Percentiles rank a stretch among this genome's conserved stretches.
phyloP scores from a whole-genome alignment of 805 yeast species.

The Yamadazyma insecticola region DNA sequence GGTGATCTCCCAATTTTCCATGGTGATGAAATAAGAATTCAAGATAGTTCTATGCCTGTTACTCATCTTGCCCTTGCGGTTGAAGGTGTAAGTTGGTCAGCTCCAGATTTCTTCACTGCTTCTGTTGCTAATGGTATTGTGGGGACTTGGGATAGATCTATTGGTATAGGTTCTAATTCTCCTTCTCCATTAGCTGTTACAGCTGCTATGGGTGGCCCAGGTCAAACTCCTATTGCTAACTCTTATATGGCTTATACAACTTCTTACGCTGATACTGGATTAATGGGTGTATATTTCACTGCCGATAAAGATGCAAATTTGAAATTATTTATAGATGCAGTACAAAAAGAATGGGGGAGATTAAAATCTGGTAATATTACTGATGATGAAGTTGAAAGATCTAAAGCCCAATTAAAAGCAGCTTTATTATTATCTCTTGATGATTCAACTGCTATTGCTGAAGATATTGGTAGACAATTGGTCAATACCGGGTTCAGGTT shows the following conservation, averaged over 20 bases:
- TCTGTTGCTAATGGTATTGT: slow-evolving; percentile 94
- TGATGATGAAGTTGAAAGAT: slow-evolving; percentile 85
- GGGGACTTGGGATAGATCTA: slow-evolving; percentile 95
- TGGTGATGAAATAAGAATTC: slow-evolving; percentile 82
- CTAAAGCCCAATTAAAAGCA: slow-evolving; percentile 93
- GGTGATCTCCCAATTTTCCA: slow-evolving; percentile 73
- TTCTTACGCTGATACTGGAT: slow-evolving; percentile 93
- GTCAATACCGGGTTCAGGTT: slow-evolving; percentile 86
- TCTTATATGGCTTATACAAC: slow-evolving; percentile 96
- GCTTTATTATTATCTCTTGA: slow-evolving; percentile 84
- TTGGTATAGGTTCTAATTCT: slow-evolving; percentile 76
- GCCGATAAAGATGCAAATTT: slow-evolving; percentile 71
- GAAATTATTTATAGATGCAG: slow-evolving; percentile 65
- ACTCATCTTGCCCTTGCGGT: slow-evolving; percentile 91
- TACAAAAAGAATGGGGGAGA: slow-evolving; percentile 85
- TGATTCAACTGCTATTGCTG: slow-evolving; percentile 94
- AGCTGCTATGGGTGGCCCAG: slow-evolving; percentile 52
- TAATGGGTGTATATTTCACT: slow-evolving; percentile 94
- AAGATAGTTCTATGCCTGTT: slow-evolving; percentile 77
- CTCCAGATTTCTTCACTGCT: slow-evolving; percentile 92
- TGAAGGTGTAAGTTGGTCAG: slow-evolving; percentile 98
- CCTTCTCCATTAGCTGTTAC: slow-evolving; percentile 82
- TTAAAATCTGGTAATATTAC: slow-evolving; percentile 72
- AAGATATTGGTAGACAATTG: slow-evolving; percentile 95
- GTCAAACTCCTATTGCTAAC: slow-evolving; percentile 71